Conservation (phyloP, 805 yeast genomes). For the Kodamaea restingae region DNA sequence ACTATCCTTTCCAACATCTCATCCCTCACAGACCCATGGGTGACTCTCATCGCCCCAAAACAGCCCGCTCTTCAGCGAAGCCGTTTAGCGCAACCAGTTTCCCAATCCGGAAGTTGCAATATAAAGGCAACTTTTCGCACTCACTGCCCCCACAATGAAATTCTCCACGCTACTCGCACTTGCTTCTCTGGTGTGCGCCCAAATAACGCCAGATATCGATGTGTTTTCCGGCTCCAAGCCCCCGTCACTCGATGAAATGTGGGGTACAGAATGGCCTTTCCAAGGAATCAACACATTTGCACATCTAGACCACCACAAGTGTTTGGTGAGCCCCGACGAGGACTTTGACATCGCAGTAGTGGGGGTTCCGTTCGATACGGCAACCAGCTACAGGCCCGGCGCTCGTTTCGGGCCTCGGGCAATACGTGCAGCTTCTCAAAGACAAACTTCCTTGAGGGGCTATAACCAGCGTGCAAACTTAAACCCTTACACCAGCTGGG, state of each 20-base stretch:
- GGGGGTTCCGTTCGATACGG: conserved; percentile 84
- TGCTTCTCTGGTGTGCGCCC: background rate
- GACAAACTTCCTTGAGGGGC: conserved; percentile 67
- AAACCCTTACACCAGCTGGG: conserved; percentile 51
- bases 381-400: conserved; percentile 73
- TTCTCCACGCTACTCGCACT: background rate
- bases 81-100: background rate
- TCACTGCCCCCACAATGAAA: background rate
- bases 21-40: no score
- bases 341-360: conserved; percentile 66
- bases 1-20: no score
- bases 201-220: no score
- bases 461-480: conserved; percentile 62
- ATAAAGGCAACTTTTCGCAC: background rate
- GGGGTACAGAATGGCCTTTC: conserved; percentile 77
- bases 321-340: conserved; percentile 46
- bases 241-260: conserved; percentile 48
- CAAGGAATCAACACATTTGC: conserved; percentile 71
- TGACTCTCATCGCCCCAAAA: no score
- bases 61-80: no score
- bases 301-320: conserved; percentile 57
- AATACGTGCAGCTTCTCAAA: conserved; percentile 62
- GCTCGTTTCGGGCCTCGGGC: conserved; percentile 82
- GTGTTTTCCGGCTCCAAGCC: background rate
- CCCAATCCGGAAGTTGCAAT: background rate